A percentile compares a stretch with the other conserved stretches of the same genome.
Conservation (phyloP, 129 eudicot species). For the Centaurea solstitialis region DNA sequence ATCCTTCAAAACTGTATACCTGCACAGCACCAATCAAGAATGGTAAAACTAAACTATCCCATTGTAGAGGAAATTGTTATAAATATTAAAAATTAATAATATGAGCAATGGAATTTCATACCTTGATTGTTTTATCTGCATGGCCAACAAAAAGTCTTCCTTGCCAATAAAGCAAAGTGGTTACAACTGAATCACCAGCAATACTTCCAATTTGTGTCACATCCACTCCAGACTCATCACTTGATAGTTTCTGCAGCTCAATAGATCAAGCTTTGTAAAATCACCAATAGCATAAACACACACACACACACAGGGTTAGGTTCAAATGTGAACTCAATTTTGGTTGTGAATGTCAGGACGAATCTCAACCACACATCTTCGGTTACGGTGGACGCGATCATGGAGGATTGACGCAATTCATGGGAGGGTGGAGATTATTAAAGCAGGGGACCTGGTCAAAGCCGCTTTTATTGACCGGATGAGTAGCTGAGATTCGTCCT, state of each 20-base stretch:
- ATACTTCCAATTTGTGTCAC: slow-evolving; percentile 55
- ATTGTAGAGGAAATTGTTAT: background rate
- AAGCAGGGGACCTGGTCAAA: too few species aligned
- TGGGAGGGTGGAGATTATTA: too few species aligned
- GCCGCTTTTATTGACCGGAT: too few species aligned
- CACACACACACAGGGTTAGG: too few species aligned
- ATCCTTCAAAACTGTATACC: slow-evolving; percentile 36
- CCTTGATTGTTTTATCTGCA: slow-evolving; percentile 82
- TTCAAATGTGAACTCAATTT: too few species aligned
- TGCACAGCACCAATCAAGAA: slow-evolving; percentile 4
- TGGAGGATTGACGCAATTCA: too few species aligned
- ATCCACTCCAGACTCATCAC: slow-evolving; percentile 48
- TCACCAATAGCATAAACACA: background rate
- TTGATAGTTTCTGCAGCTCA: slow-evolving; percentile 51
- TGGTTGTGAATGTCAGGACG: too few species aligned
- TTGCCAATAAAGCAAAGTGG: slow-evolving; percentile 57
- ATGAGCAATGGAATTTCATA: slow-evolving; percentile 8
- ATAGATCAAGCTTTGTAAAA: background rate
- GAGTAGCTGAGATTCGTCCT: too few species aligned
- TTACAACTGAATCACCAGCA: slow-evolving; percentile 63
- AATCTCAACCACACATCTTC: too few species aligned
- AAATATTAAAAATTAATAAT: background rate
- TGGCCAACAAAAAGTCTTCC: slow-evolving; percentile 80
- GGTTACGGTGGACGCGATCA: too few species aligned
- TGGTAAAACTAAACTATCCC: background rate